Percentiles rank a stretch among this genome's conserved stretches.
Evolutionary conservation across 2,329 filamentous ascomycete genomes (phyloP).

Genomic region (Sphaceloma murrayae): DNA sequence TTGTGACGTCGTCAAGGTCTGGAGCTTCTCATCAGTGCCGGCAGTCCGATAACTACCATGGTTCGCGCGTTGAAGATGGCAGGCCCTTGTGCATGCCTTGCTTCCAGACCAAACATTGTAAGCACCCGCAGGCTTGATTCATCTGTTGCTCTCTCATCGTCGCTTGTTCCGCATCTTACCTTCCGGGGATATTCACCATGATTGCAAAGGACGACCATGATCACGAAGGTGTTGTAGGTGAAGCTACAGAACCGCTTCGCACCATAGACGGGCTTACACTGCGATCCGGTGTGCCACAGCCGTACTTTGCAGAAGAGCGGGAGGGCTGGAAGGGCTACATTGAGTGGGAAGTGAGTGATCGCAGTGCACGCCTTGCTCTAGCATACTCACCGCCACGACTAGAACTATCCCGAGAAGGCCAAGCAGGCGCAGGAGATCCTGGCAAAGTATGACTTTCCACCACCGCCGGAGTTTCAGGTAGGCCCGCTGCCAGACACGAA

Average conservation of each 20-base stretch:
- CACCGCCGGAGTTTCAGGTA: slow-evolving; percentile 37
- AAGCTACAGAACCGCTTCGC: neutral
- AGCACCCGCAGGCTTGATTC: too few species aligned
- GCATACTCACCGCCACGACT: neutral
- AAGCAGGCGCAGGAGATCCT: slow-evolving; percentile 48
- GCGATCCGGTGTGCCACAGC: slow-evolving; percentile 18
- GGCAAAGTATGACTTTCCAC: slow-evolving; percentile 42
- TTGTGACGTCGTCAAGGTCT: neutral
- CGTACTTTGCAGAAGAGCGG: slow-evolving; percentile 34
- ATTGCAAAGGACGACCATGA: neutral
- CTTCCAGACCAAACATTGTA: too few species aligned
- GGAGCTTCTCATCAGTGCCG: slow-evolving; percentile 5
- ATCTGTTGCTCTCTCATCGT: too few species aligned
- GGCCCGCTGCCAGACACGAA: slow-evolving; percentile 35
- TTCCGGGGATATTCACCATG: neutral
- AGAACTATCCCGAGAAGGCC: slow-evolving; percentile 57
- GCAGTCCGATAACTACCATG: slow-evolving; percentile 1
- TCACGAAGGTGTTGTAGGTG: neutral
- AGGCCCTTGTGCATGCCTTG: neutral
- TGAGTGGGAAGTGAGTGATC: slow-evolving; percentile 48
- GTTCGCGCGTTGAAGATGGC: neutral
- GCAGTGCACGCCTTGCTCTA: too few species aligned
- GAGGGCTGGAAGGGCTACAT: slow-evolving; percentile 47
- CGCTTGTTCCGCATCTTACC: too few species aligned
- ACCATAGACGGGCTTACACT: slow-evolving; percentile 5